Conservation (phyloP, 257 asterid species). For the Solanum neorickii region DNA sequence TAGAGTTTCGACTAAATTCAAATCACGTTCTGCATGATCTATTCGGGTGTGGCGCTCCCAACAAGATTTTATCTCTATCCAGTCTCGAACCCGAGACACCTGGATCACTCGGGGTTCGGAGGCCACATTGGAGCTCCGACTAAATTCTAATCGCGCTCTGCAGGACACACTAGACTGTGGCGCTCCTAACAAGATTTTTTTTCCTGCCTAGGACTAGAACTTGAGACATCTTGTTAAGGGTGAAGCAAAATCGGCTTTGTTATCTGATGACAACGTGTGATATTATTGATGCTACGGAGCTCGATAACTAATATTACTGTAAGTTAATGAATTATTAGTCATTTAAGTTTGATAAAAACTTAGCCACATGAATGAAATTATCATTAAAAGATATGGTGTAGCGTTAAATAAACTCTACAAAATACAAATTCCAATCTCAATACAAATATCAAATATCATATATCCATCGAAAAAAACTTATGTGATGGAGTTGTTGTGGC, state of each 20-base stretch:
- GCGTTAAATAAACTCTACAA: no score
- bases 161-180: fast-evolving
- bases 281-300: not conserved
- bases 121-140: no score
- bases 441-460: not conserved
- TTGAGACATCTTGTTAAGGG: not conserved
- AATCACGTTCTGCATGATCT: fast-evolving
- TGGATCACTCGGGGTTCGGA: no score
- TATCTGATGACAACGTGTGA: not conserved
- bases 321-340: not conserved
- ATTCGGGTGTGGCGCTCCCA: fast-evolving
- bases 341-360: not conserved
- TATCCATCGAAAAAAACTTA: no score
- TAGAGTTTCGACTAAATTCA: fast-evolving
- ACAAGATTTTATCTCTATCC: no score
- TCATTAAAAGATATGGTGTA: not conserved
- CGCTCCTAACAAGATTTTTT: fast-evolving
- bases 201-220: fast-evolving
- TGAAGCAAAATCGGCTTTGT: not conserved
- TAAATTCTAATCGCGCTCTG: no score
- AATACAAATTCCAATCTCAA: no score
- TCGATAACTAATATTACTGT: no score
- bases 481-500: not conserved
- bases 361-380: not conserved
- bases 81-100: no score